phyloP scores from a whole-genome alignment of 2,329 filamentous ascomycete genomes.

The Phaeosphaeria sp. region DNA sequence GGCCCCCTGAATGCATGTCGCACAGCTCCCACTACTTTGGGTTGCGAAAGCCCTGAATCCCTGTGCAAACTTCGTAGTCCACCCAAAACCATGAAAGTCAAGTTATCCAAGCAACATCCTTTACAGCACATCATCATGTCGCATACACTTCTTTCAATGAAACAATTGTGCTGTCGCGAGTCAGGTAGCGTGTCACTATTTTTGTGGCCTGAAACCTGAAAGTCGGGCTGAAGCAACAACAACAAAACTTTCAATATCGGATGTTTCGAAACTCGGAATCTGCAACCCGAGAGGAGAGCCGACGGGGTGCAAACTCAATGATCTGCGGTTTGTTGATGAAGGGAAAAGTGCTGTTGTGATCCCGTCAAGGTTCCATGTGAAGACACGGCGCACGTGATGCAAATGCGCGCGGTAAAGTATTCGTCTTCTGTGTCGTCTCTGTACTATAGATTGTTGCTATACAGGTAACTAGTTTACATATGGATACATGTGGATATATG shows the following conservation, averaged over 20 bases:
- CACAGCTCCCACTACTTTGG: not conserved
- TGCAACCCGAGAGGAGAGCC: constrained; percentile 2
- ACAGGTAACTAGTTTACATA: not conserved
- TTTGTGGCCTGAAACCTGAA: constrained; percentile 3
- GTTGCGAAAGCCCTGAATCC: too few species aligned
- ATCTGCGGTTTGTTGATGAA: not conserved
- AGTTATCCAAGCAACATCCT: not conserved
- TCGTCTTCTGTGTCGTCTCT: not conserved
- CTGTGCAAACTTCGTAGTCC: too few species aligned
- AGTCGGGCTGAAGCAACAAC: not conserved
- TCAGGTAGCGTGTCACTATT: constrained; percentile 1
- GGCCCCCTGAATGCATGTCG: not conserved
- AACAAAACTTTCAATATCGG: not conserved
- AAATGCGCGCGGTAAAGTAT: not conserved
- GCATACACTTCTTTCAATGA: not conserved
- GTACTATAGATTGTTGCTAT: not conserved
- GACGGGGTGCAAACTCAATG: not conserved
- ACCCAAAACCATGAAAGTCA: not conserved
- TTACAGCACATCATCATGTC: not conserved
- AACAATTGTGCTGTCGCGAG: not conserved
- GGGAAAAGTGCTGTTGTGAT: not conserved
- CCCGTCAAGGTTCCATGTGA: not conserved
- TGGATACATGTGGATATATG: not conserved
- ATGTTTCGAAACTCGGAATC: constrained; percentile 5
- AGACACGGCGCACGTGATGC: not conserved